These are phyloP conservation scores for Aspergillus sp. DNA, from an alignment of 2,329 filamentous ascomycete species.

Conservation along the genomic window DNA sequence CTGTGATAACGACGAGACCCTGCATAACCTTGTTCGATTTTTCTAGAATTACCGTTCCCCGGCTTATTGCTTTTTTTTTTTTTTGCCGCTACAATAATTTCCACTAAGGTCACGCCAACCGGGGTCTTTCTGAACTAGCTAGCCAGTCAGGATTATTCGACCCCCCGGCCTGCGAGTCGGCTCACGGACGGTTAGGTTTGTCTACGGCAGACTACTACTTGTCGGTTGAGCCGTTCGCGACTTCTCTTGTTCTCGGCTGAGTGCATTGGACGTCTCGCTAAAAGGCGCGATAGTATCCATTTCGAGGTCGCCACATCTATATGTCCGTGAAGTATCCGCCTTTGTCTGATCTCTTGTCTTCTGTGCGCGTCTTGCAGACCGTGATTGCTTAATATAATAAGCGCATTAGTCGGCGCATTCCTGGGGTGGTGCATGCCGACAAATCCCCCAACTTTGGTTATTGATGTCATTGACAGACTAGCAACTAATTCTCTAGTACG, in stretches of 20 bases:
- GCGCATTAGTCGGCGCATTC: background rate
- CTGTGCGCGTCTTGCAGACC: background rate
- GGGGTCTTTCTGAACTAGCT: background rate
- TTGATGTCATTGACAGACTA: background rate
- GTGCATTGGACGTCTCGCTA: constrained; percentile 5
- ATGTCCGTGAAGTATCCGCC: background rate
- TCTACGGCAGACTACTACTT: too few species aligned
- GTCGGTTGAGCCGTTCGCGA: background rate
- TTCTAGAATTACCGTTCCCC: constrained; percentile 6
- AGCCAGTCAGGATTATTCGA: background rate
- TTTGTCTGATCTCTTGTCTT: background rate
- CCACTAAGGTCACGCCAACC: background rate
- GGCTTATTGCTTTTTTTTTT: constrained; percentile 8
- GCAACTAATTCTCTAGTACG: background rate
- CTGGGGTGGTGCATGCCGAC: too few species aligned
- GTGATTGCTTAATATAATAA: background rate
- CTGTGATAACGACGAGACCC: constrained; percentile 4
- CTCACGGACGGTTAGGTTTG: too few species aligned
- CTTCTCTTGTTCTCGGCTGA: constrained; percentile 2
- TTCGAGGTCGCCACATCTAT: constrained; percentile 9
- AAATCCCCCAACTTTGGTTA: too few species aligned
- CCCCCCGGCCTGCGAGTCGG: background rate
- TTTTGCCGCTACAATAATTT: background rate
- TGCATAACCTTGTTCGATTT: constrained; percentile 6
- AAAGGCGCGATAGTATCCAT: constrained; percentile 5